Evolutionary conservation across 768 basidiomycete species (phyloP).

Genomic region (Sporobolomyces roseus): DNA sequence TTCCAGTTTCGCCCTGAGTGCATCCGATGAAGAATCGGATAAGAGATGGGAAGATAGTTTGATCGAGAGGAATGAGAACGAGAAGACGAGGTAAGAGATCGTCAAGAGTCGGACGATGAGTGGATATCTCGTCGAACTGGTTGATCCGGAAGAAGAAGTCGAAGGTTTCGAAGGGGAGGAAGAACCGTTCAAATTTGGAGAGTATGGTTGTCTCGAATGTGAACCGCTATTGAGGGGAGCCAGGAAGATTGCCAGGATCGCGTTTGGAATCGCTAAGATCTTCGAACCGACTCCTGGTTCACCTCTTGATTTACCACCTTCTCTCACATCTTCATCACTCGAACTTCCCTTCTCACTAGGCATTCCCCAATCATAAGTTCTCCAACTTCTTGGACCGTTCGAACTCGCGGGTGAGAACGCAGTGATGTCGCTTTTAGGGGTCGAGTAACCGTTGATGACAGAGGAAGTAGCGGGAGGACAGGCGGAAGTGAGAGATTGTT

Average conservation of each 20-base stretch:
- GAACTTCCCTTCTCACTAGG: not conserved
- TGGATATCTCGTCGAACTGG: slow-evolving; percentile 19
- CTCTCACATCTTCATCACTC: slow-evolving; percentile 30
- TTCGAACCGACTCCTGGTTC: not conserved
- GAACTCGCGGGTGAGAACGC: slow-evolving; percentile 17
- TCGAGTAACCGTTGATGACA: slow-evolving; percentile 3
- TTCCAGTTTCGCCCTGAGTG: not conserved
- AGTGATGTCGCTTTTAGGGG: slow-evolving; percentile 22
- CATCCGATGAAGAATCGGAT: not conserved
- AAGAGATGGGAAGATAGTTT: not conserved
- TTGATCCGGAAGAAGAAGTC: not conserved
- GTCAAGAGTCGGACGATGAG: slow-evolving; percentile 33
- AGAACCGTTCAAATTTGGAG: slow-evolving; percentile 22
- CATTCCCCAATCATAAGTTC: slow-evolving; percentile 36
- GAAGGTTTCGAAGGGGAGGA: slow-evolving; percentile 19
- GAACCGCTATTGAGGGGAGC: not conserved
- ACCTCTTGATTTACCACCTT: slow-evolving; percentile 23
- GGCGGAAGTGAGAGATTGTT: slow-evolving; percentile 39
- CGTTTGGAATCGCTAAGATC: slow-evolving; percentile 12
- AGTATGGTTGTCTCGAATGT: not conserved
- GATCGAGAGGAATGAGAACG: slow-evolving; percentile 32
- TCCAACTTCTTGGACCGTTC: slow-evolving; percentile 4
- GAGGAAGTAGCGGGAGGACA: slow-evolving; percentile 40
- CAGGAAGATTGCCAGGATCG: slow-evolving; percentile 27
- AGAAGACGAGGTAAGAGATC: slow-evolving; percentile 41